phyloP scores from a whole-genome alignment of 768 basidiomycete species.

The Psilocybe sp. region DNA sequence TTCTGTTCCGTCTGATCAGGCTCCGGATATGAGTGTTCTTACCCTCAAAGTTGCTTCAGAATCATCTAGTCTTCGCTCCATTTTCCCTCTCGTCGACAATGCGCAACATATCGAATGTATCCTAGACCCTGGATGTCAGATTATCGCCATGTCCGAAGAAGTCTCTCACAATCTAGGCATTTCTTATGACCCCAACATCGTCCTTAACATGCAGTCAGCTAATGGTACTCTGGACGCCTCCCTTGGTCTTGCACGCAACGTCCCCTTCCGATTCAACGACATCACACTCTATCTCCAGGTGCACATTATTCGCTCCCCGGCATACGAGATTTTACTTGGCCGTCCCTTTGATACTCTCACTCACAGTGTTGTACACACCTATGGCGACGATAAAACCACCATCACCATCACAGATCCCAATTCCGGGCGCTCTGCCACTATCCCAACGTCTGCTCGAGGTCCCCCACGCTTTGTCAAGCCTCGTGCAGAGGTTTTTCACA shows the following conservation, averaged over 20 bases:
- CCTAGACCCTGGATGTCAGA: slow-evolving; percentile 22
- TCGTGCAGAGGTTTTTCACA: not conserved
- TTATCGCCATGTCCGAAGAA: slow-evolving; percentile 21
- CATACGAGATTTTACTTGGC: slow-evolving; percentile 25
- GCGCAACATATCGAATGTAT: slow-evolving; percentile 16
- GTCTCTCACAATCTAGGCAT: slow-evolving; percentile 14
- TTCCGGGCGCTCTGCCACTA: not conserved
- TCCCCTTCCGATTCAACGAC: slow-evolving; percentile 18
- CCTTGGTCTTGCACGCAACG: slow-evolving; percentile 21
- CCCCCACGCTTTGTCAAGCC: not conserved
- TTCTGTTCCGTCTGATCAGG: slow-evolving; percentile 8
- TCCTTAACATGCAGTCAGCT: slow-evolving; percentile 20
- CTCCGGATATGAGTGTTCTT: slow-evolving; percentile 5
- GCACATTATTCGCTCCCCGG: slow-evolving; percentile 19
- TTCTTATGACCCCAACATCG: slow-evolving; percentile 15
- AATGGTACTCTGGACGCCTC: slow-evolving; percentile 18
- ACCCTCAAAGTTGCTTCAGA: slow-evolving; percentile 20
- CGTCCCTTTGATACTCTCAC: slow-evolving; percentile 22
- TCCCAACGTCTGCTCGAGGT: slow-evolving; percentile 13
- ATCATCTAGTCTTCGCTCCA: slow-evolving; percentile 15
- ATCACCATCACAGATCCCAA: slow-evolving; percentile 21
- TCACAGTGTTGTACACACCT: slow-evolving; percentile 11
- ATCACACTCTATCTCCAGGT: slow-evolving; percentile 24
- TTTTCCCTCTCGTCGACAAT: slow-evolving; percentile 18
- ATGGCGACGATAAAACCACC: slow-evolving; percentile 10